These are phyloP conservation scores for Musa beccarii DNA, from an alignment of 176 grass and related monocot species.

Conservation along the genomic window DNA sequence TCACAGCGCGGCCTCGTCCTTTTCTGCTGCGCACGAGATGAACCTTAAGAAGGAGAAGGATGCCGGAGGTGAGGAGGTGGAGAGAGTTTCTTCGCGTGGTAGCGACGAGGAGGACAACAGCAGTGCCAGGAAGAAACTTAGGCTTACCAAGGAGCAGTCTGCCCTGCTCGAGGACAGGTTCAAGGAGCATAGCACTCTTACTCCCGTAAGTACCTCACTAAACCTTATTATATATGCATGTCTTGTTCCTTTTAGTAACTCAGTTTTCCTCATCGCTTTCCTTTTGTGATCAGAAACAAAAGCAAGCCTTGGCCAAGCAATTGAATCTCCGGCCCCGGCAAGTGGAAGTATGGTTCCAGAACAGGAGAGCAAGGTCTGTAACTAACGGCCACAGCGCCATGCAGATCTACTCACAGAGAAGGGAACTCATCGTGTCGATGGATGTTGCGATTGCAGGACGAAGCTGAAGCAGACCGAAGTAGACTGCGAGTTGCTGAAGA, in stretches of 20 bases:
- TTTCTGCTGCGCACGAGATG: conserved; percentile 8
- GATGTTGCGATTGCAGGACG: conserved; percentile 36
- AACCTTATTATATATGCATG: too few species aligned
- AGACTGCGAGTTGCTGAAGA: conserved; percentile 85
- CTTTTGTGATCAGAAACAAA: conserved; percentile 68
- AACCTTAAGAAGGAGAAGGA: conserved; percentile 19
- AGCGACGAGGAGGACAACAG: conserved; percentile 76
- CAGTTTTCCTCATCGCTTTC: not conserved
- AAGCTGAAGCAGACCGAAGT: conserved; percentile 99
- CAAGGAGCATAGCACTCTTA: conserved; percentile 96
- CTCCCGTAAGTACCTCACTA: conserved; percentile 43
- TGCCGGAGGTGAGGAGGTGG: not conserved
- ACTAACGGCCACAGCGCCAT: not conserved
- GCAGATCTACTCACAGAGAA: too few species aligned
- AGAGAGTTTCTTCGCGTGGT: conserved; percentile 28
- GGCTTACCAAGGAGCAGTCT: conserved; percentile 95
- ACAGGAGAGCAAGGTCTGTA: conserved; percentile 80
- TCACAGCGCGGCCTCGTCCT: conserved; percentile 12
- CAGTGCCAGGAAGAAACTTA: conserved; percentile 76
- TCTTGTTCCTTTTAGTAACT: not conserved
- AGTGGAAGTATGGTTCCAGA: conserved; percentile 98
- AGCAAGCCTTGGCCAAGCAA: conserved; percentile 82
- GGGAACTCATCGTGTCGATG: too few species aligned
- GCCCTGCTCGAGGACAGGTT: conserved; percentile 86
- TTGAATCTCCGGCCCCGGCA: conserved; percentile 81